Evolutionary conservation across 345 rosid species (phyloP).

Genomic region (Mallotus nudiflorus): DNA sequence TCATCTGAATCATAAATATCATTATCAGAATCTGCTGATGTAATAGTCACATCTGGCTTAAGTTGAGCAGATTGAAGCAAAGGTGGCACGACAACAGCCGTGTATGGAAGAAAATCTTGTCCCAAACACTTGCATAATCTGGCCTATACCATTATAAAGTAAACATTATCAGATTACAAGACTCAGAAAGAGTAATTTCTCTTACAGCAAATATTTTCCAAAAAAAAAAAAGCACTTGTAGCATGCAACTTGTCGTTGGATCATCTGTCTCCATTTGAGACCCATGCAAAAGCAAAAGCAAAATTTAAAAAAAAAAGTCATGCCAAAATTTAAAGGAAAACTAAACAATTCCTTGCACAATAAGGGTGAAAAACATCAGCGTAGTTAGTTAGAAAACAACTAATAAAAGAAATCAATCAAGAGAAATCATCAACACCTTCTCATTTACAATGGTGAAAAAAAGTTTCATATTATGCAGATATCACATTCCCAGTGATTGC

Average conservation of each 20-base stretch:
- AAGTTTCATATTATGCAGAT: background rate
- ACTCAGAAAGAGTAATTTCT: no score
- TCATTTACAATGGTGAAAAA: background rate
- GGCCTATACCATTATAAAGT: constrained; percentile 50
- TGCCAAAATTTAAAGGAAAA: background rate
- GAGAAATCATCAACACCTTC: background rate
- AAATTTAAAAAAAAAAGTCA: background rate
- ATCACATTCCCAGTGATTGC: background rate
- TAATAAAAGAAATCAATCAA: background rate
- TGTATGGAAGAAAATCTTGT: constrained; percentile 96
- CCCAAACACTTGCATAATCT: constrained; percentile 99
- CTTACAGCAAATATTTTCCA: background rate
- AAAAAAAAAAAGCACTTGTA: constrained; percentile 57
- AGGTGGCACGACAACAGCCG: constrained; percentile 98
- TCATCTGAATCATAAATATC: constrained; percentile 93
- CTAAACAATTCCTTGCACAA: background rate
- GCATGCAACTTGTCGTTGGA: constrained; percentile 97
- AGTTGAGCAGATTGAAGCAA: constrained; percentile 97
- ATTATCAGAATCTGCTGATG: constrained; percentile 94
- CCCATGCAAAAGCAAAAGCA: constrained; percentile 64
- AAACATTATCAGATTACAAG: constrained; percentile 11
- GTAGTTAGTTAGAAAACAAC: background rate
- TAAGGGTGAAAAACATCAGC: background rate
- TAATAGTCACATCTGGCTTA: constrained; percentile 97
- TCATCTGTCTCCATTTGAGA: constrained; percentile 98